These are phyloP conservation scores for Candida piceae DNA, from an alignment of 805 yeast genomes.

Conservation along the genomic window DNA sequence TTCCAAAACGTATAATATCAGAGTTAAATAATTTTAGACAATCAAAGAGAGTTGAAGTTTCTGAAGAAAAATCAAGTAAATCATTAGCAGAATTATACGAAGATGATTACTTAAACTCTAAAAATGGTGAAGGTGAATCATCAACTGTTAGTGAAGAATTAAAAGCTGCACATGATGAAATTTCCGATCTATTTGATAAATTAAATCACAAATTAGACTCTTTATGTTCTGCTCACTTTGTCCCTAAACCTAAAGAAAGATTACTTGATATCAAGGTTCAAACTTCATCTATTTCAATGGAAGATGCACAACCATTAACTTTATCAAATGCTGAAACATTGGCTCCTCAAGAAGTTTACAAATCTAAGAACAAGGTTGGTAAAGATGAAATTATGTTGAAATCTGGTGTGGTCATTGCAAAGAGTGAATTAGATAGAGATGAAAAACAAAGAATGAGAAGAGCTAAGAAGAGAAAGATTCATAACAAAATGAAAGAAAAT, in stretches of 20 bases:
- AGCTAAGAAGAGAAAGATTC: conserved; percentile 72
- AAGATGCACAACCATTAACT: conserved; percentile 92
- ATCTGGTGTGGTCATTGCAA: conserved; percentile 76
- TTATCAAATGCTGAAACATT: conserved; percentile 66
- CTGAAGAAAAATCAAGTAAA: conserved; percentile 78
- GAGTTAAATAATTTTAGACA: conserved; percentile 59
- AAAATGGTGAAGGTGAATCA: conserved; percentile 28
- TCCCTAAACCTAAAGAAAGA: conserved; percentile 85
- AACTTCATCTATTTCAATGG: conserved; percentile 81
- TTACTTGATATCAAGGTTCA: conserved; percentile 77
- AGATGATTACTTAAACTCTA: conserved; percentile 54
- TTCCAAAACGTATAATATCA: conserved; percentile 66
- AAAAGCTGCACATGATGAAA: conserved; percentile 71
- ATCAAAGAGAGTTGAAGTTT: conserved; percentile 56
- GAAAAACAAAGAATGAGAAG: conserved; percentile 85
- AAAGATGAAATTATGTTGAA: conserved; percentile 62
- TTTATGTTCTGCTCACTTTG: conserved; percentile 87
- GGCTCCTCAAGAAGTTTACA: conserved; percentile 94
- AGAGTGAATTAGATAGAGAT: conserved; percentile 75
- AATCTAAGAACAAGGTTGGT: conserved; percentile 36
- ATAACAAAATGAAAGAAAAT: conserved; percentile 24
- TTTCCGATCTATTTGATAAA: conserved; percentile 55
- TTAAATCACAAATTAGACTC: conserved; percentile 77
- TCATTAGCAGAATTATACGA: conserved; percentile 91
- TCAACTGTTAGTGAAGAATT: conserved; percentile 55